A percentile compares a stretch with the other conserved stretches of the same genome.
These are phyloP conservation scores for Trifolium fragiferum DNA, from an alignment of 306 rosid species.

Conservation along the genomic window DNA sequence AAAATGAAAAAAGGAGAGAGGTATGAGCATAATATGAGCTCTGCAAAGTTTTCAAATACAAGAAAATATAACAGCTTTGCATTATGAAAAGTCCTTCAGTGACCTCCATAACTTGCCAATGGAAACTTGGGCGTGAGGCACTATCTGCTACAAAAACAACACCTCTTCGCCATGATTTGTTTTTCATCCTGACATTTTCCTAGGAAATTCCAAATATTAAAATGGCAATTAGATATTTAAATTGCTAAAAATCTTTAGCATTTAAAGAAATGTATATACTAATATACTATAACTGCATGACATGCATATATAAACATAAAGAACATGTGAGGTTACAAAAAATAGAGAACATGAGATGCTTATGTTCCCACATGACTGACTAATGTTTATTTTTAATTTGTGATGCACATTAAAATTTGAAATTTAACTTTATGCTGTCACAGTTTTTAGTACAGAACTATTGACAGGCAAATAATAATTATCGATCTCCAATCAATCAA, in stretches of 20 bases:
- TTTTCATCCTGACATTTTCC: constrained; percentile 34
- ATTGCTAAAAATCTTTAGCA: background rate
- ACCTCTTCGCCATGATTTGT: background rate
- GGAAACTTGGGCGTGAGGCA: constrained; percentile 32
- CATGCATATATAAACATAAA: constrained; percentile 5
- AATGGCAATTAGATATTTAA: constrained; percentile 39
- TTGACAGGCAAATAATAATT: constrained; percentile 12
- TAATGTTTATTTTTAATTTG: background rate
- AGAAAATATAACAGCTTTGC: constrained; percentile 38
- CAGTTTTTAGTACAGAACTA: constrained; percentile 27
- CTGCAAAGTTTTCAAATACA: constrained; percentile 35
- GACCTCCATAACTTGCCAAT: constrained; percentile 39
- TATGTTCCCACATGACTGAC: background rate
- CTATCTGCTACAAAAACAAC: constrained; percentile 40
- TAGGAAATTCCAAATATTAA: constrained; percentile 41
- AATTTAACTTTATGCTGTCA: constrained; percentile 19
- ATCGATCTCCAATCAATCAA: constrained; percentile 23
- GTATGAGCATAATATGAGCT: constrained; percentile 32
- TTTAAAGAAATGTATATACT: constrained; percentile 4
- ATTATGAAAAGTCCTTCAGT: constrained; percentile 43
- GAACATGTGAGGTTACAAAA: background rate
- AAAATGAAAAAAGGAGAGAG: constrained; percentile 19
- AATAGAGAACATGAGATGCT: background rate
- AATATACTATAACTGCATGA: too few relatives aligned
- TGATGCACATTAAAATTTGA: constrained; percentile 15